Percentiles rank a stretch among this genome's conserved stretches.
Evolutionary conservation across 345 rosid genomes (phyloP).

Genomic region (Clarkia xantiana): DNA sequence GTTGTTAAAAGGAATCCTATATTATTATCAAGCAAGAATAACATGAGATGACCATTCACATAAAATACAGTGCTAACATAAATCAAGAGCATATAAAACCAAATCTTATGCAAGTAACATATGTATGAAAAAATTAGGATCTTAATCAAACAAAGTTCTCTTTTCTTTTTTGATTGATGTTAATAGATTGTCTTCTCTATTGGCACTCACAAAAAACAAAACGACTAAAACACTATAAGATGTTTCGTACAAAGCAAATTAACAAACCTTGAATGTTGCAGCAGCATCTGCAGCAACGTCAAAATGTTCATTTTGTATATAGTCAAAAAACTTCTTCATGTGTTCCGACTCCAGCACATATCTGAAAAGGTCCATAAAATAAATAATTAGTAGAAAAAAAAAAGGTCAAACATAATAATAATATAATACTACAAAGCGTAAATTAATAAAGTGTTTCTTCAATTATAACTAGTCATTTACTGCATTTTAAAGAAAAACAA

Average conservation of each 20-base stretch:
- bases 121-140: too few relatives aligned
- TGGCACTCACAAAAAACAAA: too few relatives aligned
- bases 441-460: neutral
- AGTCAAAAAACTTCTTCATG: conserved; percentile 20
- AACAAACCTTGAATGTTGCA: conserved; percentile 17
- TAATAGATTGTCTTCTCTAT: too few relatives aligned
- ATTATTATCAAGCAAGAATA: neutral
- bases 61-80: neutral
- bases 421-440: neutral
- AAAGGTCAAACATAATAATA: neutral
- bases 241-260: neutral
- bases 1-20: neutral
- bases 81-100: too few relatives aligned
- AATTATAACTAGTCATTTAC: too few relatives aligned
- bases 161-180: too few relatives aligned
- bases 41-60: neutral
- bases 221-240: too few relatives aligned
- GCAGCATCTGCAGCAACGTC: conserved; percentile 25
- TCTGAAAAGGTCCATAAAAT: conserved; percentile 12
- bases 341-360: conserved; percentile 19
- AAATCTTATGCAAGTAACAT: too few relatives aligned
- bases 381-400: neutral
- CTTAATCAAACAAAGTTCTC: too few relatives aligned
- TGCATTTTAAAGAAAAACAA: too few relatives aligned
- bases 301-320: conserved; percentile 19